Evolutionary conservation across 2,329 filamentous ascomycete species (phyloP), one percentile per base, ranked within the genome.

Genomic region (Penicillium sp.): DNA sequence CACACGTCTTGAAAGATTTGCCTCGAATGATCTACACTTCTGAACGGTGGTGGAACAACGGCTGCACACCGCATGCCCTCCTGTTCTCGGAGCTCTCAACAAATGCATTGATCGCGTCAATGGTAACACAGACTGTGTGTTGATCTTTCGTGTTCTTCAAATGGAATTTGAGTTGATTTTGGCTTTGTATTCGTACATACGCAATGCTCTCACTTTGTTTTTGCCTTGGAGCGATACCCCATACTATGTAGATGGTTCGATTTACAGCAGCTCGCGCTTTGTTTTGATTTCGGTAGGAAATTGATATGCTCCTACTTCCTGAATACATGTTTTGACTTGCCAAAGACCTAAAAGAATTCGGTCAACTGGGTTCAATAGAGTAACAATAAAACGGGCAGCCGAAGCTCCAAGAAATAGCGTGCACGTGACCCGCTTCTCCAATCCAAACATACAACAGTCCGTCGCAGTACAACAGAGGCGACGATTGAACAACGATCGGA

Each of bases 151-250:
- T 4, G 8, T 50, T 13, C 42, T 18, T 35, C 18, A 8, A 11
- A 11, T 47, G n/a, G 43, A 23, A 41, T 23, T 5, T 43, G 26
- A 19, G 27, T 23, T 11, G 32, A 26, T 32, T 40, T 27, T n/a
- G 26, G 16, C 26, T 30, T 52, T 26, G 26, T 1, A 32, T 44
- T 36, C 14, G 29, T 52, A 52, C n/a, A 40, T 39, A 39, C n/a
- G 35, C 35, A 40, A 42, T 38, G 23, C 23, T 11, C 47, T 52
- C 27, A 23, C 23, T 23, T 23, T 23, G 23, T 40, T 14, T 40
- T 39, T 41, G n/a, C 38, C 32, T 35, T 19, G 18, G 44, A 53
- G 43, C 34, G 51, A 55, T 51, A 55, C 52, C 52, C 52, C 29
- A 35, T 42, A 49, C 26, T 42, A 35, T 48, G 51, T 53, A 53